phyloP scores from a whole-genome alignment of 331 rosid genomes.

The Prunus yedoensis region DNA sequence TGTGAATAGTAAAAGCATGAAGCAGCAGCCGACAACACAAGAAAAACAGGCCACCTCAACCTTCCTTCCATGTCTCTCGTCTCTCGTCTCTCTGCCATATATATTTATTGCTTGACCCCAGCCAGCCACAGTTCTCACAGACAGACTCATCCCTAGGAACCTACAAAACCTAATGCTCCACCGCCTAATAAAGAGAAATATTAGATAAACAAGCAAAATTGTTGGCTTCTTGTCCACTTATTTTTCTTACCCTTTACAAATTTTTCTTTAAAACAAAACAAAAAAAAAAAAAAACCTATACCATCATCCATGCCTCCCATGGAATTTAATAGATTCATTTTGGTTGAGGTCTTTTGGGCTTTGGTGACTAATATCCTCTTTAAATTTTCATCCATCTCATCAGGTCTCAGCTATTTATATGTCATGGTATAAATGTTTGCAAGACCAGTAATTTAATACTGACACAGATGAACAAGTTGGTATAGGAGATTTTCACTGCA shows the following conservation, averaged over 20 bases:
- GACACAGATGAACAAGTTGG: background rate
- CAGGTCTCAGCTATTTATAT: background rate
- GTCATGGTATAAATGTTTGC: background rate
- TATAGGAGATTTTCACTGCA: background rate
- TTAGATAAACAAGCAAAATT: too few species aligned
- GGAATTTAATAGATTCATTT: too few species aligned
- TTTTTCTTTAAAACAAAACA: too few species aligned
- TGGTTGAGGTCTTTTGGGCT: too few species aligned
- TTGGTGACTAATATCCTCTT: too few species aligned
- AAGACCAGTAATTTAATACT: background rate
- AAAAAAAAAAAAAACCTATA: too few species aligned
- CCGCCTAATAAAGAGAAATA: too few species aligned
- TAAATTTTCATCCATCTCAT: background rate
- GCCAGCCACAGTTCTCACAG: background rate
- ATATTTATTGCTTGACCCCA: slow-evolving; percentile 13
- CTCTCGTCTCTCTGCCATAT: background rate
- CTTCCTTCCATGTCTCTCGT: background rate
- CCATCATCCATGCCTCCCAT: too few species aligned
- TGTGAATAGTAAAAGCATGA: background rate
- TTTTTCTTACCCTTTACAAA: too few species aligned
- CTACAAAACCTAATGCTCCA: too few species aligned
- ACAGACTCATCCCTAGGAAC: too few species aligned
- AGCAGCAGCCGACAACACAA: background rate
- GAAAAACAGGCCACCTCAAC: background rate
- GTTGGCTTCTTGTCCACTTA: too few species aligned